These are phyloP conservation scores for Pleurotus giganteus DNA, from an alignment of 768 basidiomycete genomes.

Conservation along the genomic window DNA sequence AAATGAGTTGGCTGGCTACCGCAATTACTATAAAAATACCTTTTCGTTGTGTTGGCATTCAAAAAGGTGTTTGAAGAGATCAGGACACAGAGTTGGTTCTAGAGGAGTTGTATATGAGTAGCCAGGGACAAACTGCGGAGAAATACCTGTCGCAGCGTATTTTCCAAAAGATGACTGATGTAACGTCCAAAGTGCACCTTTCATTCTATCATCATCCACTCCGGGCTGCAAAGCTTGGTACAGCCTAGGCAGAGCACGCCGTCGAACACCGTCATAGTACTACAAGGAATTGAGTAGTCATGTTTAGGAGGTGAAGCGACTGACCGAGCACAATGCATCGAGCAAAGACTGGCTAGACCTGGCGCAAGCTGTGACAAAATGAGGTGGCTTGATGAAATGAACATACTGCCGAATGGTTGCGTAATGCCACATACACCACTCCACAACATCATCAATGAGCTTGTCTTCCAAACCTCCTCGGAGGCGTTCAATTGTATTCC, in stretches of 20 bases:
- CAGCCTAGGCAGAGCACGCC: constrained; percentile 58
- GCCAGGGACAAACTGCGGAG: neutral
- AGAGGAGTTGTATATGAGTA: constrained; percentile 15
- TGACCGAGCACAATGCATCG: constrained; percentile 50
- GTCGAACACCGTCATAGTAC: constrained; percentile 69
- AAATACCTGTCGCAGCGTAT: constrained; percentile 47
- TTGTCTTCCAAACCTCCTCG: constrained; percentile 57
- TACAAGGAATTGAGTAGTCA: constrained; percentile 20
- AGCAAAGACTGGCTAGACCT: constrained; percentile 49
- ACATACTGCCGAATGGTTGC: constrained; percentile 50
- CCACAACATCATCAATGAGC: constrained; percentile 67
- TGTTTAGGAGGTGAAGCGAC: constrained; percentile 11
- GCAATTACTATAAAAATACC: constrained; percentile 31
- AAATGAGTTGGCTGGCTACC: neutral
- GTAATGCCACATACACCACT: constrained; percentile 81
- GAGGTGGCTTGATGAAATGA: neutral
- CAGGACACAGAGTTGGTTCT: constrained; percentile 65
- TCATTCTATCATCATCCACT: constrained; percentile 86
- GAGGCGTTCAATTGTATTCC: constrained; percentile 72
- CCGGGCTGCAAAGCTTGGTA: constrained; percentile 61
- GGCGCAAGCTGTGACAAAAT: neutral
- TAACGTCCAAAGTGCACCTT: constrained; percentile 83
- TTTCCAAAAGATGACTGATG: constrained; percentile 59
- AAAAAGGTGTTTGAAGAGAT: constrained; percentile 62
- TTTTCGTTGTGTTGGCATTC: constrained; percentile 84